phyloP scores from a whole-genome alignment of 805 yeast genomes.

The Metschnikowia reukaufii region DNA sequence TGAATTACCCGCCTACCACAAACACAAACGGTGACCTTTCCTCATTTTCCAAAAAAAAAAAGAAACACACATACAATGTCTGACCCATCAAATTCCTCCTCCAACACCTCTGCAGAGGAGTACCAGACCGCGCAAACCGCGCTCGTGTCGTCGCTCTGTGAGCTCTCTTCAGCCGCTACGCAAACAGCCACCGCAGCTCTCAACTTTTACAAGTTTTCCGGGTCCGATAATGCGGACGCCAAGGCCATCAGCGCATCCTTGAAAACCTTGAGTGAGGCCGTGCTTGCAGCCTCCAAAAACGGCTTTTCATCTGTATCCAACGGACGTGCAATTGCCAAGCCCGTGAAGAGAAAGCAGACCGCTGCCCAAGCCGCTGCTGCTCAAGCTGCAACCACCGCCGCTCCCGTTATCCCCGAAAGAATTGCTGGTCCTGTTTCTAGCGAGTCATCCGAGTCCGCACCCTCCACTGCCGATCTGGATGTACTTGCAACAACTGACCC shows the following conservation, averaged over 20 bases:
- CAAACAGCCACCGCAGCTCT: conserved; percentile 81
- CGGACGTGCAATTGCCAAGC: conserved; percentile 17
- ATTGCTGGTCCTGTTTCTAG: too few species aligned
- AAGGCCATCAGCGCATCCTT: conserved; percentile 32
- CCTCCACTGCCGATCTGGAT: neutral
- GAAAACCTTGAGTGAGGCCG: conserved; percentile 27
- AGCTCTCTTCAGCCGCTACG: conserved; percentile 81
- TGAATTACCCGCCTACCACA: neutral
- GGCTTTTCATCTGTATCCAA: conserved; percentile 34
- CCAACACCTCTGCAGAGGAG: conserved; percentile 1
- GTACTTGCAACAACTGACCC: conserved; percentile 11
- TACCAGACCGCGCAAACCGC: conserved; percentile 25
- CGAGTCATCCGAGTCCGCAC: neutral
- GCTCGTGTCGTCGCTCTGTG: conserved; percentile 75
- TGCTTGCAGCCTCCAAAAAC: conserved; percentile 35
- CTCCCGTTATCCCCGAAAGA: neutral
- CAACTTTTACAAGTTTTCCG: conserved; percentile 64
- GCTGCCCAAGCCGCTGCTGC: conserved; percentile 10
- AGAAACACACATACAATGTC: neutral
- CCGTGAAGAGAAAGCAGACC: conserved; percentile 16
- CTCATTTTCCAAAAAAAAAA: neutral
- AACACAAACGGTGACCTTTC: too few species aligned
- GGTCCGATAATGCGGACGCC: conserved; percentile 27
- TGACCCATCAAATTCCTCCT: neutral
- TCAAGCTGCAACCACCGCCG: neutral